Evolutionary conservation across 257 asterid genomes (phyloP).

Genomic region (Rhazya stricta): DNA sequence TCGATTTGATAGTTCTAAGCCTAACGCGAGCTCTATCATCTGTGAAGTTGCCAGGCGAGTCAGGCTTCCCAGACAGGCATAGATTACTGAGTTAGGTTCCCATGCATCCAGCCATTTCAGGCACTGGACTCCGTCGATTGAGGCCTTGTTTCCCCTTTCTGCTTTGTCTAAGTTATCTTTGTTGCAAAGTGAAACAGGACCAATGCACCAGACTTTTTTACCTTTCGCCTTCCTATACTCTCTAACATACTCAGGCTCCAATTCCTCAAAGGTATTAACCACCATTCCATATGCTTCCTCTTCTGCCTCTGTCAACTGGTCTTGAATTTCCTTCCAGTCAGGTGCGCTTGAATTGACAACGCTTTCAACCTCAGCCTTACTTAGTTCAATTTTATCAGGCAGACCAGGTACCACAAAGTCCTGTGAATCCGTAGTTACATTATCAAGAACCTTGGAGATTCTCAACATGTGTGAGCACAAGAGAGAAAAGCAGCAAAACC

Average conservation of each 20-base stretch:
- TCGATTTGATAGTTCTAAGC: slow-evolving; percentile 33
- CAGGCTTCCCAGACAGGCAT: slow-evolving; percentile 49
- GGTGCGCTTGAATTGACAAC: background rate
- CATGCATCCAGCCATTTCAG: slow-evolving; percentile 39
- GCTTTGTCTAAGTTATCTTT: slow-evolving; percentile 27
- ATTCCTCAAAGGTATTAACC: slow-evolving; percentile 42
- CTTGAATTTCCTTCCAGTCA: slow-evolving; percentile 9
- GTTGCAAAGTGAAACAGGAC: slow-evolving; percentile 47
- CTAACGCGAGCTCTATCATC: slow-evolving; percentile 42
- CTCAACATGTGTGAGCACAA: slow-evolving; percentile 17
- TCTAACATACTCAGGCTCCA: slow-evolving; percentile 38
- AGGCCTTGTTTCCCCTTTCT: slow-evolving; percentile 35
- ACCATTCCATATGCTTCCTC: slow-evolving; percentile 31
- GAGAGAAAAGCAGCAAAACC: slow-evolving; percentile 47
- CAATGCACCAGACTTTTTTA: slow-evolving; percentile 35
- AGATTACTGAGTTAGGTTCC: slow-evolving; percentile 33
- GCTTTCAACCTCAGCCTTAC: slow-evolving; percentile 32
- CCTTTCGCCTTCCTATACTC: slow-evolving; percentile 24
- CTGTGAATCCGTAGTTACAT: slow-evolving; percentile 28
- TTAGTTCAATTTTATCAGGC: slow-evolving; percentile 43
- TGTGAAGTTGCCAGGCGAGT: slow-evolving; percentile 35
- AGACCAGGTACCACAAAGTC: slow-evolving; percentile 42
- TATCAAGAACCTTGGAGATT: slow-evolving; percentile 20
- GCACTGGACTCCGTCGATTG: slow-evolving; percentile 24
- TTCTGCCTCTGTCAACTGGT: slow-evolving; percentile 22